A percentile compares a stretch with the other conserved stretches of the same genome.
phyloP scores from a whole-genome alignment of 140 eudicot genomes.

The Stevia rebaudiana region DNA sequence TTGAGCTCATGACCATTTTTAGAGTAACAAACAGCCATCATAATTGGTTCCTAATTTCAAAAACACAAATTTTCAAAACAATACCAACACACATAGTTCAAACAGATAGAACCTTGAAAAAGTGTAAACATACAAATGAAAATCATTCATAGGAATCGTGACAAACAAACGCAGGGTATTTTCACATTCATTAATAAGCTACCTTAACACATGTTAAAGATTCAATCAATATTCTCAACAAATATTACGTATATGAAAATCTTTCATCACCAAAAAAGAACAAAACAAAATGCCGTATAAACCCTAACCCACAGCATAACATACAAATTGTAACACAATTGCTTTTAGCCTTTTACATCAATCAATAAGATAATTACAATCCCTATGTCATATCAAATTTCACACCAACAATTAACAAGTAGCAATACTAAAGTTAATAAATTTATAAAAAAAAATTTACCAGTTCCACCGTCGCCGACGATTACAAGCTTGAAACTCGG shows the following conservation, averaged over 20 bases:
- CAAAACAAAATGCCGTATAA: neutral
- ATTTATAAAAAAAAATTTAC: conserved; percentile 18
- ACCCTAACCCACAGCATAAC: neutral
- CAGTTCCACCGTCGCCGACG: conserved; percentile 71
- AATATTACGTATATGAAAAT: no score
- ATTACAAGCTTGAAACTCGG: conserved; percentile 67
- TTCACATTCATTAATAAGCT: no score
- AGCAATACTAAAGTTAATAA: neutral
- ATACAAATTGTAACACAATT: neutral
- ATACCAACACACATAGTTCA: no score
- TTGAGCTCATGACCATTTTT: no score
- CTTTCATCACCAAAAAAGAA: neutral
- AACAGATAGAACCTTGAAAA: no score
- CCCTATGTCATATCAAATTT: neutral
- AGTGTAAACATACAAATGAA: no score
- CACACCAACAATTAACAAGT: neutral
- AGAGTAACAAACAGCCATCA: no score
- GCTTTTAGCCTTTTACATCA: neutral
- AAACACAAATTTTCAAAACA: no score
- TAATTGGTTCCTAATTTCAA: no score
- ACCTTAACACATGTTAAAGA: neutral
- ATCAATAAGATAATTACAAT: neutral
- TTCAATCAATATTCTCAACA: neutral
- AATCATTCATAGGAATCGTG: no score
- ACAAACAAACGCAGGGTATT: no score